Conservation (phyloP, 306 rosid species). For the Castanopsis chinensis region DNA sequence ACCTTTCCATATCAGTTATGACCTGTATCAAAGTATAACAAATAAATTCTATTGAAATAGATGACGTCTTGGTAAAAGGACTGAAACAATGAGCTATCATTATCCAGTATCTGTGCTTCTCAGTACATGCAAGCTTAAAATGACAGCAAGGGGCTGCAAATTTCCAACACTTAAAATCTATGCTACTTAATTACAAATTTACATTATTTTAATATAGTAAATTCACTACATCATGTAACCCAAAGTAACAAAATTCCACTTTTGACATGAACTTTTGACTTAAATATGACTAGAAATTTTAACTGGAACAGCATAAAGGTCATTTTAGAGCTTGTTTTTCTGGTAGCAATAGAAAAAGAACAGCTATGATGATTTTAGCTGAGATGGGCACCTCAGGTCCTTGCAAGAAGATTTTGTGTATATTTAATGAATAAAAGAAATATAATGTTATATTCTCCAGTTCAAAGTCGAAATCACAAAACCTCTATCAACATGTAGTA, state of each 20-base stretch:
- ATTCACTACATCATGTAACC: slow-evolving; percentile 13
- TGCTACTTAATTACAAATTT: background rate
- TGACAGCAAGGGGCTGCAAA: background rate
- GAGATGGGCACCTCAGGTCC: background rate
- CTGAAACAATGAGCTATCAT: background rate
- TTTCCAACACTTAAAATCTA: background rate
- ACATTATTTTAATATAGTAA: background rate
- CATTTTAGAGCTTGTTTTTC: background rate
- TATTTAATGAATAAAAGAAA: background rate
- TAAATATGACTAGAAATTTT: background rate
- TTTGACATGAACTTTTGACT: background rate
- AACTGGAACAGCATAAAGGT: background rate
- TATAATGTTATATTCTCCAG: background rate
- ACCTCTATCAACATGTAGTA: slow-evolving; percentile 4
- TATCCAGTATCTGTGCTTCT: background rate
- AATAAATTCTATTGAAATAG: slow-evolving; percentile 4
- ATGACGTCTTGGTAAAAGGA: background rate
- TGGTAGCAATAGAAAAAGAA: background rate
- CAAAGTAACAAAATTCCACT: slow-evolving; percentile 12
- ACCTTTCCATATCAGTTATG: slow-evolving; percentile 80
- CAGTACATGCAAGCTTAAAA: background rate
- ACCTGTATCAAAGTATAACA: slow-evolving; percentile 50
- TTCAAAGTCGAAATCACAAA: background rate
- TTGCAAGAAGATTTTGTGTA: background rate
- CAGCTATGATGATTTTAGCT: background rate